Evolutionary conservation across 2,329 filamentous ascomycete species (phyloP).

Genomic region (Nothopassalora personata): DNA sequence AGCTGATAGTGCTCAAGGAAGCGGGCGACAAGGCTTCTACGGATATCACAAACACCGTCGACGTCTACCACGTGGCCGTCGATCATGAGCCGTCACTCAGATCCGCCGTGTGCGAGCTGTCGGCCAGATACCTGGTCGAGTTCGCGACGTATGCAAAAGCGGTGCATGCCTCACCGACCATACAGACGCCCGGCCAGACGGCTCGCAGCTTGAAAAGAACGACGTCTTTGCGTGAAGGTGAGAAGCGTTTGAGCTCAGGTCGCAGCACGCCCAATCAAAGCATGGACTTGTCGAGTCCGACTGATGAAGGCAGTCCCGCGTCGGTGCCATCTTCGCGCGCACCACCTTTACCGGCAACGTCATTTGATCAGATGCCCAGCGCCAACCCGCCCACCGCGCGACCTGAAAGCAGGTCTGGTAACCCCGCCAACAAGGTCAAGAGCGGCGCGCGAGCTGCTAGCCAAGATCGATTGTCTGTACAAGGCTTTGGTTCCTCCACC

Average conservation of each 20-base stretch:
- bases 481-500: conserved; percentile 59
- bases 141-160: conserved; percentile 46
- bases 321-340: conserved; percentile 19
- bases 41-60: conserved; percentile 13
- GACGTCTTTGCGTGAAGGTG: conserved; percentile 19
- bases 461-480: conserved; percentile 57
- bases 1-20: conserved; percentile 24
- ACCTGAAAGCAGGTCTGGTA: conserved; percentile 31
- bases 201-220: conserved; percentile 40
- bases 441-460: conserved; percentile 20
- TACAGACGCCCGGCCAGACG: conserved; percentile 64
- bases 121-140: conserved; percentile 42
- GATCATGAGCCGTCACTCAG: conserved; percentile 33
- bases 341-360: conserved; percentile 44
- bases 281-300: conserved; percentile 22
- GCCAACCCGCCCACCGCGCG: conserved; percentile 37
- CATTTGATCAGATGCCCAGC: conserved; percentile 49
- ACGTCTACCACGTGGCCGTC: conserved; percentile 13
- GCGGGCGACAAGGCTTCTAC: conserved; percentile 8
- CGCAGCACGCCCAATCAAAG: conserved; percentile 20
- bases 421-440: conserved; percentile 19
- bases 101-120: conserved; percentile 43
- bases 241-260: conserved; percentile 21
- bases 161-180: conserved; percentile 52
- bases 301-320: conserved; percentile 21